Percentiles rank a stretch among this genome's conserved stretches.
phyloP scores from a whole-genome alignment of 257 asterid genomes.

The Petrea volubilis region DNA sequence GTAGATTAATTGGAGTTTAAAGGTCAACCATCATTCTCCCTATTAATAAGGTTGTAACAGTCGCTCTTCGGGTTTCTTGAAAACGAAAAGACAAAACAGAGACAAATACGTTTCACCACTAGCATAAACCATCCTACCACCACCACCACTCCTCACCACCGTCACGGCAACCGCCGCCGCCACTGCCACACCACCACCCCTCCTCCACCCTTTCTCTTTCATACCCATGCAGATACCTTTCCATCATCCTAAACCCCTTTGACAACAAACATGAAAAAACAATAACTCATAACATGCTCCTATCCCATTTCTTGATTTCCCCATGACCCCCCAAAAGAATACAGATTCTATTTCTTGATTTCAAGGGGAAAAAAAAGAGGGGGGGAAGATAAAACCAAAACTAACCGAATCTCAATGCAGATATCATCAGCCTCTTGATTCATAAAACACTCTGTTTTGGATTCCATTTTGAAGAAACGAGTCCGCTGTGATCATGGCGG shows the following conservation, averaged over 20 bases:
- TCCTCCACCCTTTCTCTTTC: background rate
- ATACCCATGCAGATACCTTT: conserved; percentile 14
- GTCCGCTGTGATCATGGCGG: conserved; percentile 76
- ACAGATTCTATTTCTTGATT: background rate
- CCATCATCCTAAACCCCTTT: conserved; percentile 9
- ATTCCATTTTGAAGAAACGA: background rate
- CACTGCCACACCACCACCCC: background rate
- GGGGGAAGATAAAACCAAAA: background rate
- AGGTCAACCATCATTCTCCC: conserved; percentile 27
- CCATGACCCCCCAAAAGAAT: too few relatives aligned
- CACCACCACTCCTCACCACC: conserved; percentile 18
- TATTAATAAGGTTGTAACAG: conserved; percentile 46
- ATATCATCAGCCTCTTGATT: background rate
- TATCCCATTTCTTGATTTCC: background rate
- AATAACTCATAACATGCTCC: background rate
- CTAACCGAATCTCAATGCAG: background rate
- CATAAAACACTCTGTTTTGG: background rate
- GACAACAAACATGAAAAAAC: background rate
- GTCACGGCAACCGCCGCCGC: conserved; percentile 19
- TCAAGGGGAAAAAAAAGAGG: background rate
- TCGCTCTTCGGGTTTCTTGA: conserved; percentile 15
- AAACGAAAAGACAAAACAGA: background rate
- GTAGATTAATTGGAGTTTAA: conserved; percentile 11
- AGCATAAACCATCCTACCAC: conserved; percentile 11
- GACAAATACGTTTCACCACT: conserved; percentile 48